These are phyloP conservation scores for Candida maesae DNA, from an alignment of 805 yeast genomes.

Conservation along the genomic window DNA sequence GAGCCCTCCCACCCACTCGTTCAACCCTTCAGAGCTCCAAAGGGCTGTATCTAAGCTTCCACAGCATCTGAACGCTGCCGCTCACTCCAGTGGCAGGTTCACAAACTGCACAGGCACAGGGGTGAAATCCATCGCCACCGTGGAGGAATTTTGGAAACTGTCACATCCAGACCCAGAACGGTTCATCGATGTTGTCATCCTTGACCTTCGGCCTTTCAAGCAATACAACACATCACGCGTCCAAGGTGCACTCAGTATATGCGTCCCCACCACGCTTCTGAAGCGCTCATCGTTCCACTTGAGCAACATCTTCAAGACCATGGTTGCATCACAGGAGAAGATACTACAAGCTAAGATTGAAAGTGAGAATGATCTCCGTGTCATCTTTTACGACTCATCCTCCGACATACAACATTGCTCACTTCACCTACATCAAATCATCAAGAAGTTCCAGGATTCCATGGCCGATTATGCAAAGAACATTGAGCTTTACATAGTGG, in stretches of 20 bases:
- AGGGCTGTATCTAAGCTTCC: conserved; percentile 10
- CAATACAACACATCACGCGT: conserved; percentile 64
- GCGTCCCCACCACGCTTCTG: conserved; percentile 84
- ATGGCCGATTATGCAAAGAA: conserved; percentile 11
- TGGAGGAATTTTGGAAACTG: conserved; percentile 8
- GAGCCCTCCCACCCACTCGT: conserved; percentile 11
- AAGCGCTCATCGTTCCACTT: conserved; percentile 44
- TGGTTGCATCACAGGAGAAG: conserved; percentile 23
- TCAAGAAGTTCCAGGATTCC: conserved; percentile 24
- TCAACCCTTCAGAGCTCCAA: conserved; percentile 6
- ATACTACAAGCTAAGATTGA: conserved; percentile 14
- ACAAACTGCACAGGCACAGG: conserved; percentile 12
- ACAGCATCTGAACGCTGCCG: conserved; percentile 10
- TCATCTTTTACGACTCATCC: conserved; percentile 25
- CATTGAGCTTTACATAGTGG: conserved; percentile 18
- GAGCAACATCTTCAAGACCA: conserved; percentile 27
- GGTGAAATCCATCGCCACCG: conserved; percentile 11
- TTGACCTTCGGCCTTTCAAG: conserved; percentile 77
- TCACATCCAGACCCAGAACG: neutral
- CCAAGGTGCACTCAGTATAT: conserved; percentile 62
- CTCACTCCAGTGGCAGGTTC: conserved; percentile 12
- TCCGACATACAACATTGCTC: conserved; percentile 23
- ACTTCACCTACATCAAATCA: conserved; percentile 24
- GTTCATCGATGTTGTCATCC: conserved; percentile 14
- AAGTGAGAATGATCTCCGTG: conserved; percentile 7